Evolutionary conservation across 2,329 filamentous ascomycete genomes (phyloP), one percentile per base, ranked within the genome.

Genomic region (Parastagonospora avenae): DNA sequence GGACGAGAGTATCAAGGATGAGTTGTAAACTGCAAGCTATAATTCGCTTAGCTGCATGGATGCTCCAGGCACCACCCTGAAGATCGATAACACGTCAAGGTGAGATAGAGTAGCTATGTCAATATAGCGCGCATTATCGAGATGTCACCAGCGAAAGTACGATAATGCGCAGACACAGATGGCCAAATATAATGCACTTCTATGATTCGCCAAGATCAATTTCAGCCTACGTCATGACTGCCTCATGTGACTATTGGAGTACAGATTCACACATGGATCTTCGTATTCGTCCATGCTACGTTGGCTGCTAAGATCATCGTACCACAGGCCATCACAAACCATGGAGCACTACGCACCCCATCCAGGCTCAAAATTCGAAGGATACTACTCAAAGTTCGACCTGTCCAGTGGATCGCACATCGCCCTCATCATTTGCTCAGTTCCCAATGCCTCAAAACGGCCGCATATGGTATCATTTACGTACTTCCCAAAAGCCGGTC

Each of bases 341-440:
- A 77, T 77, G 72, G 71, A 80, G 49, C 75, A 79, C 55, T 73
- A 66, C 47, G 68, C 67, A 6, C 79, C 79, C 2, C 79, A 81
- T 52, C 57, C 57, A 1, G 56, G 47, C 30, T 62, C 77, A 27
- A 68, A 66, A 29, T 81, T 82, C 57, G 79, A 82, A 64, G 79
- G 79, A 31, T 80, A 74, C 64, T 81, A 81, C 65, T 78, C 76
- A 52, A 80, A 80, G 55, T 80, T 81, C 61, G 67, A 73, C 45
- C 72, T 81, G 6, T 72, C 74, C 12, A 78, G 75, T 3, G 77
- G 78, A 51, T 71, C 73, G 4, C 75, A 79, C 48, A 67, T 82
- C 7, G 74, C 76, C 12, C 54, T 81, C 8, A 76, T 81, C 38
- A 73, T 80, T 24, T 80, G 76, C 63, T 74, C 72, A 35, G 75